A percentile compares a stretch with the other conserved stretches of the same genome.
phyloP scores from a whole-genome alignment of 2,329 filamentous ascomycete genomes.

The Monosporascus sp. region DNA sequence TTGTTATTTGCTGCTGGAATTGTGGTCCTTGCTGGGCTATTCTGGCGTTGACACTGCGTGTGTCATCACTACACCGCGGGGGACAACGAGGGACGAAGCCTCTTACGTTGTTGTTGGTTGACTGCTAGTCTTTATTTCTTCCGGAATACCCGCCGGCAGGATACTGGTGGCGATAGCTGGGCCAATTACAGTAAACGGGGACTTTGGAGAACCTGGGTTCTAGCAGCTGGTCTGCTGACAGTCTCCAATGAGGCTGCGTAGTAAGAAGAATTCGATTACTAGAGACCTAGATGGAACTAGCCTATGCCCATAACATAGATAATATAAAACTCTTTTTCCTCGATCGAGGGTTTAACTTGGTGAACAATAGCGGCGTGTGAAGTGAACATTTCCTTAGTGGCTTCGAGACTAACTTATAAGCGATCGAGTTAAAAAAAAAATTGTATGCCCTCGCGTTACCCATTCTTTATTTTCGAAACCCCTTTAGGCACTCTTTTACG shows the following conservation, averaged over 20 bases:
- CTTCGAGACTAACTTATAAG: too few relatives aligned
- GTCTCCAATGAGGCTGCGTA: background rate
- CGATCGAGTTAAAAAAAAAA: too few relatives aligned
- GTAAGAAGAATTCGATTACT: background rate
- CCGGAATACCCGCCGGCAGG: background rate
- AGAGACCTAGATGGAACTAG: background rate
- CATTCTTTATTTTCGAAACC: too few relatives aligned
- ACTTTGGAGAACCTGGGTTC: background rate
- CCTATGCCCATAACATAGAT: background rate
- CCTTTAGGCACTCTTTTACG: too few relatives aligned
- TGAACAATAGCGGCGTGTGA: too few relatives aligned
- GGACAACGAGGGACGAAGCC: background rate
- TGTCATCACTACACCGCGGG: background rate
- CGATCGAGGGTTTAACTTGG: too few relatives aligned
- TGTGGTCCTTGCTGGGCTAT: background rate
- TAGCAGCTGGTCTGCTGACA: background rate
- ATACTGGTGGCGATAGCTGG: background rate
- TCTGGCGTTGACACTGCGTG: background rate
- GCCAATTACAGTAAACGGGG: background rate
- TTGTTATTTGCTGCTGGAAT: background rate
- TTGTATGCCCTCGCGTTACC: too few relatives aligned
- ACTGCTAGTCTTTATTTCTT: background rate
- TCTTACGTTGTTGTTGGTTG: background rate
- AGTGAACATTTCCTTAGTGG: too few relatives aligned
- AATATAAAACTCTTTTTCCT: too few relatives aligned